Percentiles rank a stretch among this genome's conserved stretches.
phyloP scores from a whole-genome alignment of 148 eudicot genomes.

The Silene latifolia region DNA sequence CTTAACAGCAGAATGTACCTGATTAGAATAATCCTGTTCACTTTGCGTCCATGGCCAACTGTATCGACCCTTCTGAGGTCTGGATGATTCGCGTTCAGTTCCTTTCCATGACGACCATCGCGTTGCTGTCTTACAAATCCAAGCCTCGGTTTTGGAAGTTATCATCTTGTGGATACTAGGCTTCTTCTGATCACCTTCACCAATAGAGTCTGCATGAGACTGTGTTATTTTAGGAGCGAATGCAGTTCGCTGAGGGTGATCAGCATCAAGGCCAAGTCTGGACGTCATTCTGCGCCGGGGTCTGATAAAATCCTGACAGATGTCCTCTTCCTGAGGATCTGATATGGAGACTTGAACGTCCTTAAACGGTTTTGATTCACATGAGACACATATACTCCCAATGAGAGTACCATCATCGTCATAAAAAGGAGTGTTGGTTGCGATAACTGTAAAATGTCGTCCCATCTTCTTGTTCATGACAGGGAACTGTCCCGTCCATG shows the following conservation, averaged over 20 bases:
- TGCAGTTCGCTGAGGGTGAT: too few relatives aligned
- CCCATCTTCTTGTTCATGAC: slow-evolving; percentile 58
- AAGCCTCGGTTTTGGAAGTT: slow-evolving; percentile 81
- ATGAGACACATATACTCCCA: slow-evolving; percentile 65
- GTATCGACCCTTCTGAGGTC: slow-evolving; percentile 43
- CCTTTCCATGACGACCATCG: slow-evolving; percentile 93
- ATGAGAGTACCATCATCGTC: slow-evolving; percentile 68
- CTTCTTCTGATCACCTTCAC: slow-evolving; percentile 62
- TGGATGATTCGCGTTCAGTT: slow-evolving; percentile 50
- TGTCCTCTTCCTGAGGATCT: not conserved
- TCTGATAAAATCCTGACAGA: not conserved
- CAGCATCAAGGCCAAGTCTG: too few relatives aligned
- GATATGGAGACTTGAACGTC: slow-evolving; percentile 1
- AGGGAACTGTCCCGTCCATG: slow-evolving; percentile 83
- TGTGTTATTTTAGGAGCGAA: not conserved
- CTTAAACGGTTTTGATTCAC: slow-evolving; percentile 48
- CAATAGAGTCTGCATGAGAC: slow-evolving; percentile 43
- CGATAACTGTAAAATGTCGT: slow-evolving; percentile 37
- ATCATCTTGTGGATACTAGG: slow-evolving; percentile 55
- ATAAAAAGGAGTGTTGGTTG: slow-evolving; percentile 65
- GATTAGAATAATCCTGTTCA: slow-evolving; percentile 61
- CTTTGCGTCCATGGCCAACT: slow-evolving; percentile 58
- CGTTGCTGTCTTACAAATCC: slow-evolving; percentile 69
- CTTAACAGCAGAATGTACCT: too few relatives aligned
- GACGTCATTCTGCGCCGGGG: too few relatives aligned